These are phyloP conservation scores for Fusarium proliferatum DNA, from an alignment of 2,329 filamentous ascomycete species.

Conservation along the genomic window DNA sequence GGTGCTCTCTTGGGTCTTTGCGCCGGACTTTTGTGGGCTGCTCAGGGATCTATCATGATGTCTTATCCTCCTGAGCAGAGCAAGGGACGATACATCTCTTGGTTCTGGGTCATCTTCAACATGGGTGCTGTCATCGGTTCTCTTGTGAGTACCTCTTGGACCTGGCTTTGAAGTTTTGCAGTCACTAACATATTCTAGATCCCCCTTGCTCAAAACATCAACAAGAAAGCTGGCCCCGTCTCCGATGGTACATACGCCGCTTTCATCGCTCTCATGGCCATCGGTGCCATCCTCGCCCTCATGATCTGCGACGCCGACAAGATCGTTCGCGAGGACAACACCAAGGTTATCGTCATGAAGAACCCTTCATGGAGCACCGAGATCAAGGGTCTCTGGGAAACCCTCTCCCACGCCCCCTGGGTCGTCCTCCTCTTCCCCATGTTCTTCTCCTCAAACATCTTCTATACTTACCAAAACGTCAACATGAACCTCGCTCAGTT, in stretches of 20 bases:
- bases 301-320: slow-evolving; percentile 61
- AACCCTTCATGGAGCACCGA: slow-evolving; percentile 51
- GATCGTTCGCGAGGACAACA: slow-evolving; percentile 54
- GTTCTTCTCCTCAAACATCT: slow-evolving; percentile 66
- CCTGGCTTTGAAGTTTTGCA: background rate
- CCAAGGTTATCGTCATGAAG: slow-evolving; percentile 49
- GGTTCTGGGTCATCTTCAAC: slow-evolving; percentile 97
- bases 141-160: slow-evolving; percentile 55
- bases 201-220: slow-evolving; percentile 77
- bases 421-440: slow-evolving; percentile 58
- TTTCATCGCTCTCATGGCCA: slow-evolving; percentile 59
- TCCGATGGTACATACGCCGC: slow-evolving; percentile 63
- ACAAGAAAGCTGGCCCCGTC: slow-evolving; percentile 62
- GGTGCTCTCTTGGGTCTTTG: slow-evolving; percentile 82
- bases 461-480: slow-evolving; percentile 68
- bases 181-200: slow-evolving; percentile 55
- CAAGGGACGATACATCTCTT: slow-evolving; percentile 90
- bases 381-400: slow-evolving; percentile 56
- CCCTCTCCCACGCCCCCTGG: slow-evolving; percentile 50
- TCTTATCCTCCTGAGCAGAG: slow-evolving; percentile 82
- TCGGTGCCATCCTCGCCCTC: slow-evolving; percentile 60
- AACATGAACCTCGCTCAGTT: slow-evolving; percentile 65
- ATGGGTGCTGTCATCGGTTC: slow-evolving; percentile 88
- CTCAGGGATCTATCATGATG: slow-evolving; percentile 90
- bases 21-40: slow-evolving; percentile 84